These are phyloP conservation scores for Xerocomus spinulosus DNA, from an alignment of 768 basidiomycete genomes.

Conservation along the genomic window DNA sequence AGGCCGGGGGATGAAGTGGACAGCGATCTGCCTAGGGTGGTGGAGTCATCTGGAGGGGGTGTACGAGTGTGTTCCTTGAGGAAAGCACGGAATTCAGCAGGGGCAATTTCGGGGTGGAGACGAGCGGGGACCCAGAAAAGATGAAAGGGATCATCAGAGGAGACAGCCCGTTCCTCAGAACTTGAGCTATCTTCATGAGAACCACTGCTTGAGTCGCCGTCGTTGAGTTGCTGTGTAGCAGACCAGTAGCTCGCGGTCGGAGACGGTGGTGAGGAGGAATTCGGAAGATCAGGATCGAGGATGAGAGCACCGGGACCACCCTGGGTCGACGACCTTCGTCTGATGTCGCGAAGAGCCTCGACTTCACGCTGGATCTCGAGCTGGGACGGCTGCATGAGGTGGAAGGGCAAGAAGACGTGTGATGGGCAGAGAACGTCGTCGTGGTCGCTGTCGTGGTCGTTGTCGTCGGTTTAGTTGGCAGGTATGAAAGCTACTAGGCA, in stretches of 20 bases:
- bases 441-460: conserved; percentile 7
- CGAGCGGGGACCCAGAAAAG: conserved; percentile 99
- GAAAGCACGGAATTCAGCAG: conserved; percentile 91
- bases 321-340: conserved; percentile 72
- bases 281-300: conserved; percentile 90
- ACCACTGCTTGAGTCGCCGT: conserved; percentile 42
- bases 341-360: conserved; percentile 78
- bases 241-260: conserved; percentile 54
- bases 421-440: conserved; percentile 6
- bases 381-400: conserved; percentile 66
- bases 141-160: conserved; percentile 74
- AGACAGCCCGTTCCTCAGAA: conserved; percentile 29
- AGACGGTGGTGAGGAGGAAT: conserved; percentile 55
- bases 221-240: conserved; percentile 35
- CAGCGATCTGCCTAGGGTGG: conserved; percentile 38
- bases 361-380: conserved; percentile 86
- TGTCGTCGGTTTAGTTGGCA: conserved; percentile 2
- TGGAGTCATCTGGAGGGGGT: conserved; percentile 47
- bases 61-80: conserved; percentile 86
- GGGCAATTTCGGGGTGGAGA: conserved; percentile 96
- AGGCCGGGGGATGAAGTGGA: conserved; percentile 47
- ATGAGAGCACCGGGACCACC: conserved; percentile 75
- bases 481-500: background rate
- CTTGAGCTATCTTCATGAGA: conserved; percentile 38
- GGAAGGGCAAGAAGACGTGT: conserved; percentile 12